These are phyloP conservation scores for Hanseniaspora sp. DNA, from an alignment of 1,139 yeast genomes.

Conservation along the genomic window DNA sequence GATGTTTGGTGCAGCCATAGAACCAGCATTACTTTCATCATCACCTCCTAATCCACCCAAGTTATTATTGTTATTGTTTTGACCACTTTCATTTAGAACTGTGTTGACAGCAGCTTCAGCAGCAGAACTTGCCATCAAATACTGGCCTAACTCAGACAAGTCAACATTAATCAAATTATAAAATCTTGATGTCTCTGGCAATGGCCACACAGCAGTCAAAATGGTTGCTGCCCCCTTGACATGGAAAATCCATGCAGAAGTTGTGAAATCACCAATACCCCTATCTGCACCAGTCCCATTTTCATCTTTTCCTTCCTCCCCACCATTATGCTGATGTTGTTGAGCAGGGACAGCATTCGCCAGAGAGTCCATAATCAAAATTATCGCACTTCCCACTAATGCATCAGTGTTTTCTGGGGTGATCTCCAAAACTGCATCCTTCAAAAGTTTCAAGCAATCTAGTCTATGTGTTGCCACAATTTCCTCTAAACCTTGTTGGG, in stretches of 20 bases:
- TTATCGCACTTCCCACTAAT: constrained; percentile 78
- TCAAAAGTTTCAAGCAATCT: constrained; percentile 64
- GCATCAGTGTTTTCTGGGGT: constrained; percentile 84
- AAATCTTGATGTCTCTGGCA: constrained; percentile 65
- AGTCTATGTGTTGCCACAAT: constrained; percentile 81
- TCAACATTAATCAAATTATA: constrained; percentile 71
- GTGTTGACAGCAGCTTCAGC: not conserved
- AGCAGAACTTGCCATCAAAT: constrained; percentile 32
- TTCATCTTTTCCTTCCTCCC: not conserved
- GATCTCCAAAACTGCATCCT: constrained; percentile 79
- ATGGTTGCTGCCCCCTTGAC: constrained; percentile 96
- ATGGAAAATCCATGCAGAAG: constrained; percentile 93
- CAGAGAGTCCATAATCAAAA: constrained; percentile 79
- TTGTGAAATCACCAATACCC: constrained; percentile 36
- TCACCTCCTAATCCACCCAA: constrained; percentile 26
- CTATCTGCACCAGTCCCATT: not conserved
- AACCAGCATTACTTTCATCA: not conserved
- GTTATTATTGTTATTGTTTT: constrained; percentile 32
- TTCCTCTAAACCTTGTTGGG: constrained; percentile 65
- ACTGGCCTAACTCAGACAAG: constrained; percentile 59
- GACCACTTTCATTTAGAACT: not conserved
- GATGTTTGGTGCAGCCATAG: constrained; percentile 21
- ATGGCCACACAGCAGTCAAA: constrained; percentile 86
- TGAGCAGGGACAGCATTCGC: constrained; percentile 78
- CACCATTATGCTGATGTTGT: constrained; percentile 20